Evolutionary conservation across 2,329 filamentous ascomycete species (phyloP), one percentile per base, ranked within the genome.

Genomic region (Metarhizium humberi): DNA sequence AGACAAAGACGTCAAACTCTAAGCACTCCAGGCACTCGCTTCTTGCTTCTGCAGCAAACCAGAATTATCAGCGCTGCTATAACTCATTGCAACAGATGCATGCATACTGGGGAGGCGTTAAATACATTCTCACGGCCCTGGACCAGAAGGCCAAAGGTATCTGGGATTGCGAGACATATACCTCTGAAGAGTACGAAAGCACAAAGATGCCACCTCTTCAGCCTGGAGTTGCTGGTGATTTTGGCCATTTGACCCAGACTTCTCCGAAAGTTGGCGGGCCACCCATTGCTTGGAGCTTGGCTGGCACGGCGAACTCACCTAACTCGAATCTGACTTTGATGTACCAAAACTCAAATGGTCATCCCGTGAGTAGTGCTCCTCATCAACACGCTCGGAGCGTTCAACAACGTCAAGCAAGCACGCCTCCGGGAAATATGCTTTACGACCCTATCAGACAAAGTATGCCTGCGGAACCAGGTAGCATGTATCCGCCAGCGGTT

Each of bases 81-180:
- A 89, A 90, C 65, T 89, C 89, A 0, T 71, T 95, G 11, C 84
- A 92, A 61, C 85, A 89, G 49, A 75, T 95, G n/a, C 84, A 94
- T 61, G 79, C 80, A 0, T 94, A 94, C 65, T 95, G 90, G 90
- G 87, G 87, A 40, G 90, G 90, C 7, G 86, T 90, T 30, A 86
- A 88, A 56, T 95, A 95, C 66, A 95, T 95, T 43, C 73, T 95
- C 42, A 92, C 88, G 0, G 89, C 90, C 0, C 74, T 95, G 11
- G 89, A 95, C 62, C 90, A 95, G 62, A 94, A 94, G 67, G 85
- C 89, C 14, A 90, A 92, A 67, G 90, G 90, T 1, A 89, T 92
- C 42, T 88, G 86, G 70, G 90, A 95, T 63, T 90, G 80, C 57
- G 82, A 85, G 64, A 84, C 81, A 0, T 84, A 78, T 59, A 84